These are phyloP conservation scores for Sanguinoderma infundibulare DNA, from an alignment of 1,284 basidiomycete species.

Conservation along the genomic window DNA sequence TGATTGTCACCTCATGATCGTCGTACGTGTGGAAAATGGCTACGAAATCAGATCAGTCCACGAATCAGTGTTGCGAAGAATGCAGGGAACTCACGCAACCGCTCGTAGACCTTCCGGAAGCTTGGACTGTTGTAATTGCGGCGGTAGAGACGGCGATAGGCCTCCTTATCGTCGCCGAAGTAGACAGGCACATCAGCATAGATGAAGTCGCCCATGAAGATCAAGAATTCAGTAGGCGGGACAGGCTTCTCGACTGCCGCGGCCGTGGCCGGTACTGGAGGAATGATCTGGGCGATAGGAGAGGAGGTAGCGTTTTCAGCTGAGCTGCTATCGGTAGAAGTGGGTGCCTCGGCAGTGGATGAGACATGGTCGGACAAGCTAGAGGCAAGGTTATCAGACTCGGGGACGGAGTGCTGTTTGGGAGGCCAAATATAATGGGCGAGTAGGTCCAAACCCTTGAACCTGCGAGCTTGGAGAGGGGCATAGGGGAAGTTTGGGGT, in stretches of 20 bases:
- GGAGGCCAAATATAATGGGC: constrained; percentile 53
- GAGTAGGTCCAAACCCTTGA: constrained; percentile 73
- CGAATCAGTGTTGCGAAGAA: not conserved
- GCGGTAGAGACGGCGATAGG: constrained; percentile 68
- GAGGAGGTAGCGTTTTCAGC: constrained; percentile 10
- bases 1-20: constrained; percentile 62
- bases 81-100: constrained; percentile 54
- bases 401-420: not conserved
- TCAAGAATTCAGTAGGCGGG: constrained; percentile 53
- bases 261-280: too few relatives aligned
- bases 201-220: constrained; percentile 77
- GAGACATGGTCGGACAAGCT: not conserved
- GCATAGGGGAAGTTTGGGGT: constrained; percentile 71
- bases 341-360: not conserved
- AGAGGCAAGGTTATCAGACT: not conserved
- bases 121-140: constrained; percentile 68
- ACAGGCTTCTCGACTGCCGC: constrained; percentile 14
- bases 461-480: constrained; percentile 53
- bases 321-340: constrained; percentile 2
- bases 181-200: constrained; percentile 78
- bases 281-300: constrained; percentile 2
- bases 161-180: constrained; percentile 57
- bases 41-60: constrained; percentile 33
- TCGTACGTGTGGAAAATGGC: constrained; percentile 69
- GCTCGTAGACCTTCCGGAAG: constrained; percentile 69